phyloP scores from a whole-genome alignment of 2,329 filamentous ascomycete genomes.

The Rhynchosporium secalis region DNA sequence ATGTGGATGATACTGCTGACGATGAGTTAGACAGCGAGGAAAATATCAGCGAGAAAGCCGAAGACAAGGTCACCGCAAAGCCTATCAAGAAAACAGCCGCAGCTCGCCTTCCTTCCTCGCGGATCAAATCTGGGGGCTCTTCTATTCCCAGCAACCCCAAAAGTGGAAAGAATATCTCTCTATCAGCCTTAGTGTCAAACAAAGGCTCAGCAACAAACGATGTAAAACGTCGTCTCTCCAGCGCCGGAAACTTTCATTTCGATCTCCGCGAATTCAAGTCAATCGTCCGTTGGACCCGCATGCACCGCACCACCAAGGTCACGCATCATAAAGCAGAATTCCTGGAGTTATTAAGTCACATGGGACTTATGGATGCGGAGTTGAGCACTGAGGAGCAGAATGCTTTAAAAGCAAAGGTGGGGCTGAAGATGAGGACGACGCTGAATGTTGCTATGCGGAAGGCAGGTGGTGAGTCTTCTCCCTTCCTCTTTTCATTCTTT shows the following conservation, averaged over 20 bases:
- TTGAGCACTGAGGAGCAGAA: constrained; percentile 5
- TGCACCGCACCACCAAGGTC: not conserved
- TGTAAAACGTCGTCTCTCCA: not conserved
- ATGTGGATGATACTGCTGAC: not conserved
- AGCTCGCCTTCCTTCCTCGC: not conserved
- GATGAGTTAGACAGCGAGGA: no score
- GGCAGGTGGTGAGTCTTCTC: constrained; percentile 1
- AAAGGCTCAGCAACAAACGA: not conserved
- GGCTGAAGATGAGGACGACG: not conserved
- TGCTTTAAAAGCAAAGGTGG: not conserved
- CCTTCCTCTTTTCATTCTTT: not conserved
- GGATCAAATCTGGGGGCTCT: no score
- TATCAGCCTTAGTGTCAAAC: no score
- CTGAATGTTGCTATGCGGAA: not conserved
- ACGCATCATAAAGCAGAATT: constrained; percentile 8
- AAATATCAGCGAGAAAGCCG: no score
- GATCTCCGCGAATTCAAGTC: not conserved
- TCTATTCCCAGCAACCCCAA: no score
- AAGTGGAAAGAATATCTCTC: no score
- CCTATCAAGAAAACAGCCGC: no score
- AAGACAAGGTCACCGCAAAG: no score
- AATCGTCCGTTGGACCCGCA: constrained; percentile 11
- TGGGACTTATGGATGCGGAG: not conserved
- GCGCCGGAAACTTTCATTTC: not conserved
- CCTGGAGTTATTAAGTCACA: not conserved